A percentile compares a stretch with the other conserved stretches of the same genome.
These are phyloP conservation scores for Alopecurus myosuroides DNA, from an alignment of 176 grass and related monocot genomes.

Conservation along the genomic window DNA sequence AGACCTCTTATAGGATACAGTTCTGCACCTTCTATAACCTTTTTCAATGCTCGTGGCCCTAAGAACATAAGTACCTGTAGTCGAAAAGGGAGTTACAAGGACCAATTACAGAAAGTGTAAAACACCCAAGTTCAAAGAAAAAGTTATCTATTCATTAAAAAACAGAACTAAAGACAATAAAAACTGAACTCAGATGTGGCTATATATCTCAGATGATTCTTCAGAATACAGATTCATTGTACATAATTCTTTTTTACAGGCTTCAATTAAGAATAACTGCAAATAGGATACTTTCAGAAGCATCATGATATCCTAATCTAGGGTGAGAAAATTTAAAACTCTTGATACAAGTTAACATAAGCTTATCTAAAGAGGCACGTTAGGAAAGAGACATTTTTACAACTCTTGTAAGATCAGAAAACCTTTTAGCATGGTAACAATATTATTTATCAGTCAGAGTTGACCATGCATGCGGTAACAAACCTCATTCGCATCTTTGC, in stretches of 20 bases:
- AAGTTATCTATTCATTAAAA: not conserved
- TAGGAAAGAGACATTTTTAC: not conserved
- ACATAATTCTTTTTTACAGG: not conserved
- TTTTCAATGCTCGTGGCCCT: constrained; percentile 68
- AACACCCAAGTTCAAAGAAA: not conserved
- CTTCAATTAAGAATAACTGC: not conserved
- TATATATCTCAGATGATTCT: constrained; percentile 16
- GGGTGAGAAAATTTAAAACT: not conserved
- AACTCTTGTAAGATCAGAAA: not conserved
- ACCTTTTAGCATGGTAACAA: not conserved
- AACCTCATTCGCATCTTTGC: constrained; percentile 99
- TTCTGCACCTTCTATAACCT: constrained; percentile 77
- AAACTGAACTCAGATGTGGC: not conserved
- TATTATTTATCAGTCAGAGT: not conserved
- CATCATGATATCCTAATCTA: not conserved
- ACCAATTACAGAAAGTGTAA: not conserved
- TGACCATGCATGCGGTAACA: constrained; percentile 7
- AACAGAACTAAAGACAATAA: not conserved
- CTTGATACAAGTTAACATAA: not conserved
- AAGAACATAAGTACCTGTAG: constrained; percentile 87
- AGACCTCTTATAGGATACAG: constrained; percentile 93
- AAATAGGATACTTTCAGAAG: not conserved
- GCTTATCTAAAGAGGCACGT: not conserved
- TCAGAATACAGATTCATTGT: constrained; percentile 12
- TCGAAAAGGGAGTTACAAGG: not conserved